Evolutionary conservation across 305 asterid genomes (phyloP).

Genomic region (Fraxinus floribunda): DNA sequence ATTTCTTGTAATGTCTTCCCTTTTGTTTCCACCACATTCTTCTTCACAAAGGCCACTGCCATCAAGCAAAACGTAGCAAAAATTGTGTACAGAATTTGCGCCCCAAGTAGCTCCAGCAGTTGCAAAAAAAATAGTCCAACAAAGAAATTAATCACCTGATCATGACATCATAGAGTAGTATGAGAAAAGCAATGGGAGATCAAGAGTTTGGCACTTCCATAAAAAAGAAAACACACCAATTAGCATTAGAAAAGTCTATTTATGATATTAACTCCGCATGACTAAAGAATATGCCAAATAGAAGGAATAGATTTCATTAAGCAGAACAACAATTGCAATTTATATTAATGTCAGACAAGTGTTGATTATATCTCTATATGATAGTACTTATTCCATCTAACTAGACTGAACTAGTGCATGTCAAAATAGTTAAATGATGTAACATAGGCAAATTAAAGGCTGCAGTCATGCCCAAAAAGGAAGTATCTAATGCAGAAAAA

Average conservation of each 20-base stretch:
- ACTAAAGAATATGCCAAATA: neutral
- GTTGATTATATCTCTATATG: neutral
- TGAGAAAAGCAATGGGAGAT: neutral
- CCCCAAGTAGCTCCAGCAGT: slow-evolving; percentile 71
- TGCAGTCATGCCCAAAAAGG: neutral
- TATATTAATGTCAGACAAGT: neutral
- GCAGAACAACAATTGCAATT: neutral
- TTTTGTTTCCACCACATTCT: slow-evolving; percentile 75
- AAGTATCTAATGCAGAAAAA: neutral
- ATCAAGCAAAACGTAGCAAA: slow-evolving; percentile 61
- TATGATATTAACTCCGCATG: neutral
- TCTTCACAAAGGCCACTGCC: slow-evolving; percentile 54
- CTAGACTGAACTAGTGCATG: neutral
- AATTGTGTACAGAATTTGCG: slow-evolving; percentile 59
- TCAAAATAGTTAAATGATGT: neutral
- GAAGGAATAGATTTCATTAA: neutral
- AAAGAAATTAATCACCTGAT: slow-evolving; percentile 73
- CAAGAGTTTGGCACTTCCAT: neutral
- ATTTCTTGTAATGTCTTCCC: slow-evolving; percentile 87
- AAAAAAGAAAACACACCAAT: neutral
- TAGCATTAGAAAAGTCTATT: neutral
- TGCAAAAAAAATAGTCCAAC: slow-evolving; percentile 76
- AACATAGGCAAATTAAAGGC: neutral
- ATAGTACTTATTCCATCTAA: neutral
- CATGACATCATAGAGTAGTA: neutral